Conservation (phyloP, 768 basidiomycete species). For the Amanita muscaria region DNA sequence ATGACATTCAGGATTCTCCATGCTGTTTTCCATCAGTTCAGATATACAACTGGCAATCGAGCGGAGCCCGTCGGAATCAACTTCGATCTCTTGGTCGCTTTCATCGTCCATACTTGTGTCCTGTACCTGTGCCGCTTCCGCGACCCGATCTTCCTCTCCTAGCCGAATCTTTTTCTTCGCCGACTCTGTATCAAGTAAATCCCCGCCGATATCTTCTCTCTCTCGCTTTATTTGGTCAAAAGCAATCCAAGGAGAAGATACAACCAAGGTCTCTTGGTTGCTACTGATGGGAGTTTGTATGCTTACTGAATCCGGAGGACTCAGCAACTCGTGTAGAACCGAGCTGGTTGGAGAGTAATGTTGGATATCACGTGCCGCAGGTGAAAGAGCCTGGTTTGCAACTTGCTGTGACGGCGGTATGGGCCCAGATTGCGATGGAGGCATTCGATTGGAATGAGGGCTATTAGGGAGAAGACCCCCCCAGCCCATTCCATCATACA, state of each 20-base stretch:
- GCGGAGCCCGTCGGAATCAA: conserved; percentile 35
- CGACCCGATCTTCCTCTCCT: neutral
- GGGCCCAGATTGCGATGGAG: neutral
- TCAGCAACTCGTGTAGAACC: neutral
- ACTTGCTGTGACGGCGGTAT: neutral
- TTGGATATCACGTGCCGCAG: neutral
- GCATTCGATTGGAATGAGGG: neutral
- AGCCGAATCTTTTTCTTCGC: conserved; percentile 4
- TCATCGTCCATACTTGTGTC: conserved; percentile 20
- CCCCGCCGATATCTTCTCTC: neutral
- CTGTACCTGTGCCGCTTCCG: conserved; percentile 8
- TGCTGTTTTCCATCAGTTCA: conserved; percentile 31
- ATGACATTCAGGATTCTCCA: conserved; percentile 19
- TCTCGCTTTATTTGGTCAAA: conserved; percentile 9
- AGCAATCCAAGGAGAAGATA: conserved; percentile 7
- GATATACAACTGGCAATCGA: conserved; percentile 33
- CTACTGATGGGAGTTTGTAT: conserved; percentile 9
- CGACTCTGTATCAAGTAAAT: neutral
- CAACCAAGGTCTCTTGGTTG: neutral
- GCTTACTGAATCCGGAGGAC: conserved; percentile 5
- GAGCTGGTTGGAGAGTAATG: neutral
- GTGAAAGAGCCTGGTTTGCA: neutral
- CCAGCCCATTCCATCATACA: too few species aligned
- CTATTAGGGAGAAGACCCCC: too few species aligned
- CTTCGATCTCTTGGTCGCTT: conserved; percentile 26